Percentiles rank a stretch among this genome's conserved stretches.
These are phyloP conservation scores for Funneliformis geosporum DNA, from an alignment of 192 early-diverging fungal species.

Conservation along the genomic window DNA sequence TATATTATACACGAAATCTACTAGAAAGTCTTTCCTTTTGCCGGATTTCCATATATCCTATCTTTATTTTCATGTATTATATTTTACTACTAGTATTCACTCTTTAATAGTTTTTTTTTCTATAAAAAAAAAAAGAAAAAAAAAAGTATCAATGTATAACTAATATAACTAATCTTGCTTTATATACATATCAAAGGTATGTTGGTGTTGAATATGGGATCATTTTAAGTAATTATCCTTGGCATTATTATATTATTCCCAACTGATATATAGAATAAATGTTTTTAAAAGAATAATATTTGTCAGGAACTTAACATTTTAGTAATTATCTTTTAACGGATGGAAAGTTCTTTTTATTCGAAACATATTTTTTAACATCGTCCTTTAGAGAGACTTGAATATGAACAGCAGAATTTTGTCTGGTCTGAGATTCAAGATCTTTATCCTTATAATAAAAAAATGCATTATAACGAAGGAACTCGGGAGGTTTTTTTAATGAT, in stretches of 20 bases:
- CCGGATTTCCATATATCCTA: background rate
- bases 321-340: background rate
- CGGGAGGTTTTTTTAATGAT: background rate
- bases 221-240: background rate
- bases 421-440: conserved; percentile 56
- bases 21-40: background rate
- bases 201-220: background rate
- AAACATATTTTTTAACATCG: background rate
- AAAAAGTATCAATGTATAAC: background rate
- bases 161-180: background rate
- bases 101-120: background rate
- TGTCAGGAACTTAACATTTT: too few species aligned
- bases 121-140: background rate
- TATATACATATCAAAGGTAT: background rate
- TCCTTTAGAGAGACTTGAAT: conserved; percentile 53
- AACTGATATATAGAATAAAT: background rate
- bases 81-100: background rate
- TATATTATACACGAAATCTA: background rate
- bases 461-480: background rate
- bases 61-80: background rate
- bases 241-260: background rate
- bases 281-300: too few species aligned
- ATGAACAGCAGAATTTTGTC: conserved; percentile 71
- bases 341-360: background rate
- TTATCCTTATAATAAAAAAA: conserved; percentile 40